Evolutionary conservation across 2,329 filamentous ascomycete genomes (phyloP).

Genomic region (Cordyceps fumosorosea): DNA sequence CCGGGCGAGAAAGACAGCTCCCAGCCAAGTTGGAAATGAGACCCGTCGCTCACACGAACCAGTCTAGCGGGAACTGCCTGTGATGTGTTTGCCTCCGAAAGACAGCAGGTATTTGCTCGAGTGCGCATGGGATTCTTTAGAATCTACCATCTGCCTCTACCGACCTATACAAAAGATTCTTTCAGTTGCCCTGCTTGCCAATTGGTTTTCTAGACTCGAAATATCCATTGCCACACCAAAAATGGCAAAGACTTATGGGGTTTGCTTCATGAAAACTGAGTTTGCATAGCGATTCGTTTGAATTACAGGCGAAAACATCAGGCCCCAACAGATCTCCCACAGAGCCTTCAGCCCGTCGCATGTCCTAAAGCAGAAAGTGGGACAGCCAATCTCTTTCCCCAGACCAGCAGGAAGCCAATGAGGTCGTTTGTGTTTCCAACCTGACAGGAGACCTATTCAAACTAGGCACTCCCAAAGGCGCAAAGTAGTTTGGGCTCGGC

Average conservation of each 20-base stretch:
- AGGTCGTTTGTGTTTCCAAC: neutral
- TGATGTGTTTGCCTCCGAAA: neutral
- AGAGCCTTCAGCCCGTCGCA: too few relatives aligned
- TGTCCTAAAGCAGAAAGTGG: neutral
- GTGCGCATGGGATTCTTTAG: too few relatives aligned
- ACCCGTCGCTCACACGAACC: neutral
- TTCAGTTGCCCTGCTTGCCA: too few relatives aligned
- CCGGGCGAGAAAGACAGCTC: neutral
- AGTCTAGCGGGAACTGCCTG: neutral
- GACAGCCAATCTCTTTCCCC: slow-evolving; percentile 6
- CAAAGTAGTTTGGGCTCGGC: neutral
- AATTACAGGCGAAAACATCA: neutral
- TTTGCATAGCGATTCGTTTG: neutral
- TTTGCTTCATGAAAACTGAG: neutral
- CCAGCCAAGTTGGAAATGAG: neutral
- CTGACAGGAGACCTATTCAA: neutral
- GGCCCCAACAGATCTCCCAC: neutral
- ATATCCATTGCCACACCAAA: too few relatives aligned
- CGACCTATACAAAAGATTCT: too few relatives aligned
- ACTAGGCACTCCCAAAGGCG: neutral
- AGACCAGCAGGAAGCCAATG: neutral
- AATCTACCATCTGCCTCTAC: too few relatives aligned
- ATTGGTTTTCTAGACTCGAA: too few relatives aligned
- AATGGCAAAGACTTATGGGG: neutral
- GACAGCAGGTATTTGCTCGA: neutral